Conservation (phyloP, 2,329 filamentous ascomycete genomes). For the Botrytis galanthina region DNA sequence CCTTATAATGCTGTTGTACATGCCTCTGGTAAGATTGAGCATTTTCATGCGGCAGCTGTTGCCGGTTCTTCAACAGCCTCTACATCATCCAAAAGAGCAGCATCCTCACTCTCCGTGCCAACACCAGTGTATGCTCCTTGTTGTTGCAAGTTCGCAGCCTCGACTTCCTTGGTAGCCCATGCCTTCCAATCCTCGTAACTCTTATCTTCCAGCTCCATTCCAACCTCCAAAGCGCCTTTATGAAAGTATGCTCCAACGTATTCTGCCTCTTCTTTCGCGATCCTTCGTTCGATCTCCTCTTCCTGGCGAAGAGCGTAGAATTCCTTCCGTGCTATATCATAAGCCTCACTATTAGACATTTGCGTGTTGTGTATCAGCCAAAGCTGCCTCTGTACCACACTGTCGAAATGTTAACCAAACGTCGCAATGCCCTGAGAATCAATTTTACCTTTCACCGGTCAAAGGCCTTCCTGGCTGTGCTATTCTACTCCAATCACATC, state of each 20-base stretch:
- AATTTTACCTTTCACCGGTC: conserved; percentile 75
- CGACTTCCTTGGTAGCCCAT: conserved; percentile 62
- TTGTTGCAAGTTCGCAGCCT: conserved; percentile 43
- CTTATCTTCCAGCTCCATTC: conserved; percentile 78
- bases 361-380: conserved; percentile 71
- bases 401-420: conserved; percentile 41
- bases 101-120: conserved; percentile 40
- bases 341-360: conserved; percentile 66
- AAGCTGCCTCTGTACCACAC: conserved; percentile 87
- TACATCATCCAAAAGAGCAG: conserved; percentile 6
- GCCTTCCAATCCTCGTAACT: conserved; percentile 81
- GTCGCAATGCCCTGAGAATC: background rate
- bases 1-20: conserved; percentile 2
- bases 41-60: background rate
- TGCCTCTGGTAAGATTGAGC: conserved; percentile 10
- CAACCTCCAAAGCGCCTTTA: conserved; percentile 69
- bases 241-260: conserved; percentile 88
- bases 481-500: conserved; percentile 75
- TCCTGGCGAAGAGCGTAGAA: conserved; percentile 83
- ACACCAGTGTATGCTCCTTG: conserved; percentile 47
- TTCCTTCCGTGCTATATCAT: conserved; percentile 83
- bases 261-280: conserved; percentile 84
- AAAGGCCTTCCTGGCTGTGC: conserved; percentile 72
- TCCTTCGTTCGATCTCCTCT: conserved; percentile 76
- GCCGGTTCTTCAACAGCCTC: background rate